Evolutionary conservation across 805 yeast genomes (phyloP).

Genomic region (Grigorovia jiainica): DNA sequence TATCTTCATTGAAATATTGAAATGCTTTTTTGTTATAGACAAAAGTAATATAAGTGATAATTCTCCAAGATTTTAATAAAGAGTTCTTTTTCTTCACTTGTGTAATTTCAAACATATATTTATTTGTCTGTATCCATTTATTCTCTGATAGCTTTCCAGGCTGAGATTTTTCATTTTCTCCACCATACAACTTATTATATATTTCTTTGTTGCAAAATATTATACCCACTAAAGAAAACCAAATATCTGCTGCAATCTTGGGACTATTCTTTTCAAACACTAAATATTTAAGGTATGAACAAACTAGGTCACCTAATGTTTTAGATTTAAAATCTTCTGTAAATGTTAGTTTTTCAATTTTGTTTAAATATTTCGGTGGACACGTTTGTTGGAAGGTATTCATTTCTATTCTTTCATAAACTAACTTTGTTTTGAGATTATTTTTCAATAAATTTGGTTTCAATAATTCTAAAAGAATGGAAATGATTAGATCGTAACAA

Average conservation of each 20-base stretch:
- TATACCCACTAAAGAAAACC: constrained; percentile 23
- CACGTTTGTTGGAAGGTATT: constrained; percentile 5
- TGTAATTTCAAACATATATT: no score
- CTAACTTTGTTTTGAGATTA: constrained; percentile 2
- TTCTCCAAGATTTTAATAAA: no score
- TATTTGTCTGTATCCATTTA: no score
- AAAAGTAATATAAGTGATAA: no score
- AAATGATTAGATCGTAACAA: constrained; percentile 12
- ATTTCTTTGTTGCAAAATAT: constrained; percentile 12
- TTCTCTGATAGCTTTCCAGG: no score
- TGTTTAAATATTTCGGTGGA: constrained; percentile 8
- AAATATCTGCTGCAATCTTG: constrained; percentile 23
- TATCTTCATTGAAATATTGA: no score
- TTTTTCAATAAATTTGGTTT: constrained; percentile 13
- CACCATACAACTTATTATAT: constrained; percentile 2
- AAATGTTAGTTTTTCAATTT: neutral
- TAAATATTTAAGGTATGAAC: constrained; percentile 11
- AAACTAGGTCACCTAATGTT: constrained; percentile 14
- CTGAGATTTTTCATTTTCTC: no score
- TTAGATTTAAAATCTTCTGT: neutral
- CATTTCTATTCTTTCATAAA: constrained; percentile 10
- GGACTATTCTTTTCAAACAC: constrained; percentile 12
- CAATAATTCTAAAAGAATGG: constrained; percentile 18
- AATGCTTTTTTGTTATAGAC: no score
- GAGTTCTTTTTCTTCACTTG: no score